Evolutionary conservation across 2,329 filamentous ascomycete genomes (phyloP).

Genomic region (Pyrenophora teres): DNA sequence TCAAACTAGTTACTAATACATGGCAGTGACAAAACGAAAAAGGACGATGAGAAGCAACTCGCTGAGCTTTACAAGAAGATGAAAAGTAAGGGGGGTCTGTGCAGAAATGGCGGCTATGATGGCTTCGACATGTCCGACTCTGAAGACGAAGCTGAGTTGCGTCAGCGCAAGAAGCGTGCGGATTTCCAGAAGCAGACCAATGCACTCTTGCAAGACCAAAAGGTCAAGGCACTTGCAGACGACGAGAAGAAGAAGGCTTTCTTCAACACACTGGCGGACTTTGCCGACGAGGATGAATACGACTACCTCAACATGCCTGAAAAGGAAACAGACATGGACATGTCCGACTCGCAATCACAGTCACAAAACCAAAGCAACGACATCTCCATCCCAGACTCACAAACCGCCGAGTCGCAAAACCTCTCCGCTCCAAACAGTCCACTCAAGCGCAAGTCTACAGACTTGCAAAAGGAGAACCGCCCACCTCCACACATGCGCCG

Average conservation of each 20-base stretch:
- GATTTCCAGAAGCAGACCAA: constrained; percentile 93
- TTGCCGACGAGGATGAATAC: constrained; percentile 71
- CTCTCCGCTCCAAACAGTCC: constrained; percentile 29
- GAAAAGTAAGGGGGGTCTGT: constrained; percentile 78
- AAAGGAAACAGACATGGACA: constrained; percentile 29
- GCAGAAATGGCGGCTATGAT: constrained; percentile 72
- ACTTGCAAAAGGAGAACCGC: constrained; percentile 51
- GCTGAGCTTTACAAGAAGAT: constrained; percentile 57
- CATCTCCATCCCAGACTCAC: constrained; percentile 46
- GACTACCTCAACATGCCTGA: constrained; percentile 69
- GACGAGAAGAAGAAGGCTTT: constrained; percentile 91
- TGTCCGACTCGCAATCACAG: constrained; percentile 31
- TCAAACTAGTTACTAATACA: constrained; percentile 13
- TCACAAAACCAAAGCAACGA: constrained; percentile 17
- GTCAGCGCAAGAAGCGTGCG: constrained; percentile 77
- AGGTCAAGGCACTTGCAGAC: constrained; percentile 85
- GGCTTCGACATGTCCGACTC: constrained; percentile 81
- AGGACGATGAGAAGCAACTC: constrained; percentile 71
- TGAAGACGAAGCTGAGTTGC: constrained; percentile 81
- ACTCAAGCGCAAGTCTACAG: constrained; percentile 49
- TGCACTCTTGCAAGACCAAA: constrained; percentile 84
- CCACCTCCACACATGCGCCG: constrained; percentile 66
- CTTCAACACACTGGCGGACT: constrained; percentile 85
- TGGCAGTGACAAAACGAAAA: constrained; percentile 74
- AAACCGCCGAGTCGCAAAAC: constrained; percentile 24